Percentiles rank a stretch among this genome's conserved stretches.
Conservation (phyloP, 352 stramenopile species). For the Thraustotheca clavata region DNA sequence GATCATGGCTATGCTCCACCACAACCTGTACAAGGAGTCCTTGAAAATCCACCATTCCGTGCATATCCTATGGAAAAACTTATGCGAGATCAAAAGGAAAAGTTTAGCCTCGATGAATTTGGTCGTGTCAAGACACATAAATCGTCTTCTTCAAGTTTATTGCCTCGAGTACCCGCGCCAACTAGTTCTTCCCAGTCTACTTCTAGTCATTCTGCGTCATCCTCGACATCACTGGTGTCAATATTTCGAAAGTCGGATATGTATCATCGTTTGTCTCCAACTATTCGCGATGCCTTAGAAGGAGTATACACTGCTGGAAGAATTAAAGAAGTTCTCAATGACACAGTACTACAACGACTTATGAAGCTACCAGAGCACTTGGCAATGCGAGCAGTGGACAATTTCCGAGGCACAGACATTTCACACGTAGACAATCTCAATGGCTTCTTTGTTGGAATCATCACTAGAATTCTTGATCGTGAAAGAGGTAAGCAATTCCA, state of each 20-base stretch:
- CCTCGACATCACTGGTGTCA: slow-evolving; percentile 23
- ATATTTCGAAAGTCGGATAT: slow-evolving; percentile 28
- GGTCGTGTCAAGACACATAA: slow-evolving; percentile 5
- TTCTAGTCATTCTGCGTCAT: slow-evolving; percentile 13
- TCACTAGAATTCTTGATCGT: slow-evolving; percentile 70
- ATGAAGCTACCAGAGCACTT: slow-evolving; percentile 56
- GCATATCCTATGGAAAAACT: background rate
- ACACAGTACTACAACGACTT: slow-evolving; percentile 64
- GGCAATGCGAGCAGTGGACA: slow-evolving; percentile 56
- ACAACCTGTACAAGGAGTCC: slow-evolving; percentile 42
- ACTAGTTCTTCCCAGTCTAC: background rate
- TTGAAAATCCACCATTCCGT: slow-evolving; percentile 24
- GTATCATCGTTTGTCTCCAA: slow-evolving; percentile 42
- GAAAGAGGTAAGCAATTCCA: slow-evolving; percentile 3
- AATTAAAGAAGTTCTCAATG: slow-evolving; percentile 55
- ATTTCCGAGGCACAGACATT: slow-evolving; percentile 69
- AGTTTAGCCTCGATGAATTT: slow-evolving; percentile 12
- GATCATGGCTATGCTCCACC: slow-evolving; percentile 64
- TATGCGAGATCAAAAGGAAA: background rate
- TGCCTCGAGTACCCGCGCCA: background rate
- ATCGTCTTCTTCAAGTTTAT: background rate
- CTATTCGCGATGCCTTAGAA: slow-evolving; percentile 45
- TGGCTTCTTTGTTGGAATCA: slow-evolving; percentile 75
- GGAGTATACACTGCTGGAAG: slow-evolving; percentile 41
- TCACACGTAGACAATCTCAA: slow-evolving; percentile 68